Conservation (phyloP, 441 rosid genomes). For the Syzygium malaccense region DNA sequence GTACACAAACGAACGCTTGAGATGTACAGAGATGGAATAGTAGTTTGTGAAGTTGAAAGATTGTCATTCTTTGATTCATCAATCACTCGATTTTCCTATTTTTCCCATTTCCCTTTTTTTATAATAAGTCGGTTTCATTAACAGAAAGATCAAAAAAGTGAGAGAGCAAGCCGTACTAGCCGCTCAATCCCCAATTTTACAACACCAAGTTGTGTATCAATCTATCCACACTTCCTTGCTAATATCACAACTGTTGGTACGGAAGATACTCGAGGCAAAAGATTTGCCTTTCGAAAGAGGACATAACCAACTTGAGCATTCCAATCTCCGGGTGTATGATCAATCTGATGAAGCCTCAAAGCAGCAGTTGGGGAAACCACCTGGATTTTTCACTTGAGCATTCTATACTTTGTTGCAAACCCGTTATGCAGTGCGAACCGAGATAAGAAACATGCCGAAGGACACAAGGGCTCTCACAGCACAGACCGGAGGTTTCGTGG, state of each 20-base stretch:
- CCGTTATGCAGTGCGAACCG: background rate
- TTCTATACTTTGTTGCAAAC: background rate
- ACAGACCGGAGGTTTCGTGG: too few relatives aligned
- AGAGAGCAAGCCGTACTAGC: background rate
- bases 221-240: fast-evolving
- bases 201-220: background rate
- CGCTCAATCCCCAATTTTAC: background rate
- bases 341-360: background rate
- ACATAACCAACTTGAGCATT: background rate
- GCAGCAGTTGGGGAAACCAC: background rate
- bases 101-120: background rate
- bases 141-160: fast-evolving
- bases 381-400: background rate
- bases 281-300: too few relatives aligned
- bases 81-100: background rate
- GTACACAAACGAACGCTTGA: background rate
- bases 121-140: background rate
- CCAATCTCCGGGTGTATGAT: background rate
- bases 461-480: background rate
- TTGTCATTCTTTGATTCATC: background rate
- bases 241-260: background rate
- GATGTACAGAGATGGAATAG: background rate
- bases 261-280: too few relatives aligned
- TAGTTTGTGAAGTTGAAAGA: background rate
- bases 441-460: background rate